A percentile compares a stretch with the other conserved stretches of the same genome.
phyloP scores from a whole-genome alignment of 208 protist species.

The Porcisia deanei region DNA sequence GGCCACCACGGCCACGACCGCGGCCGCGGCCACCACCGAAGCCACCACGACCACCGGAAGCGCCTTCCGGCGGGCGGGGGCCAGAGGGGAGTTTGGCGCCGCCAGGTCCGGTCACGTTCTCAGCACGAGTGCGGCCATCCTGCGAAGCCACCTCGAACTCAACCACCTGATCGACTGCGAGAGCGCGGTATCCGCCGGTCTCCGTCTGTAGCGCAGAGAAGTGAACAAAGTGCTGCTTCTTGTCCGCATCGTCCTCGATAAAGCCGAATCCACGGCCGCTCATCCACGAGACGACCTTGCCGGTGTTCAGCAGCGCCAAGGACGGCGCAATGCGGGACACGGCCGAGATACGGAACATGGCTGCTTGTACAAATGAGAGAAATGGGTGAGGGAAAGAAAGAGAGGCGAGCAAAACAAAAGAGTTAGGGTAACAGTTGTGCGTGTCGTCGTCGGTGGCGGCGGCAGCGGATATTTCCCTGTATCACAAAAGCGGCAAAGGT shows the following conservation, averaged over 20 bases:
- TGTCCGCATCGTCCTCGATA: constrained; percentile 88
- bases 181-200: constrained; percentile 80
- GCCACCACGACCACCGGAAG: constrained; percentile 39
- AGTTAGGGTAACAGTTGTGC: background rate
- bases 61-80: constrained; percentile 65
- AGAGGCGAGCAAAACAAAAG: background rate
- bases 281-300: constrained; percentile 91
- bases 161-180: constrained; percentile 87
- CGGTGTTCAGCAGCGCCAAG: constrained; percentile 74
- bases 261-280: constrained; percentile 91
- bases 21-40: constrained; percentile 43
- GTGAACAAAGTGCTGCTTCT: constrained; percentile 94
- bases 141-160: constrained; percentile 90
- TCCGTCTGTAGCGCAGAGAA: constrained; percentile 92
- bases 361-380: background rate
- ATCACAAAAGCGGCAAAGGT: background rate
- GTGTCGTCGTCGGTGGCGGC: background rate
- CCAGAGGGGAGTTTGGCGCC: constrained; percentile 85
- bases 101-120: constrained; percentile 83
- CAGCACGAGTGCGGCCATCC: constrained; percentile 87
- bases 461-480: background rate
- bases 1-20: constrained; percentile 31
- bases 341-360: constrained; percentile 71
- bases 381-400: background rate
- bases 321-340: constrained; percentile 60